Evolutionary conservation across 768 basidiomycete genomes (phyloP).

Genomic region (Saitozyma sp.): DNA sequence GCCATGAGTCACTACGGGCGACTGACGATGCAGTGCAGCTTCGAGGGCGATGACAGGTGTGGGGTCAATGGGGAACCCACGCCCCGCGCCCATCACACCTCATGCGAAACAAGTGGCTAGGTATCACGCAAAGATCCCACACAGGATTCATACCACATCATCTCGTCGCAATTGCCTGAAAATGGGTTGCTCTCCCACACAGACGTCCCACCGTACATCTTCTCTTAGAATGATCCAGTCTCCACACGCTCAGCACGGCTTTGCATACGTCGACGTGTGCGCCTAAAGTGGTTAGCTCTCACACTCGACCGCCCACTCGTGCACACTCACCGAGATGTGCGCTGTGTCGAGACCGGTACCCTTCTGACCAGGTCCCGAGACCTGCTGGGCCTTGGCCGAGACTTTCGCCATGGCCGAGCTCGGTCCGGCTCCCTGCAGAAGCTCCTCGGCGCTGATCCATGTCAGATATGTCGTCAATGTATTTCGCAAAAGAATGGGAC

Average conservation of each 20-base stretch:
- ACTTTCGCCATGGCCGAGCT: constrained; percentile 32
- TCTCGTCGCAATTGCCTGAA: too few species aligned
- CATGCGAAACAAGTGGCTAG: too few species aligned
- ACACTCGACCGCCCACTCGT: neutral
- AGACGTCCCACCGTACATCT: too few species aligned
- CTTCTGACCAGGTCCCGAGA: constrained; percentile 7
- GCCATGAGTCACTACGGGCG: too few species aligned
- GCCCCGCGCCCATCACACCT: too few species aligned
- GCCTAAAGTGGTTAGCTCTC: constrained; percentile 5
- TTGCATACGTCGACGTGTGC: constrained; percentile 30
- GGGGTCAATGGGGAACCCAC: too few species aligned
- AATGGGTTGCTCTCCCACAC: too few species aligned
- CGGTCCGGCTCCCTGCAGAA: constrained; percentile 37
- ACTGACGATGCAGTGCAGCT: too few species aligned
- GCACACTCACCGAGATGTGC: constrained; percentile 23
- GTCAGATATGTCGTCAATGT: neutral
- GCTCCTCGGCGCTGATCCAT: constrained; percentile 26
- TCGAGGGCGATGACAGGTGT: too few species aligned
- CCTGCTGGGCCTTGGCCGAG: neutral
- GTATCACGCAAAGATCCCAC: too few species aligned
- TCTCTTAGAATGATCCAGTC: too few species aligned
- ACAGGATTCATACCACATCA: too few species aligned
- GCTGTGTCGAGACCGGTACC: constrained; percentile 22
- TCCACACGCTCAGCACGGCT: constrained; percentile 24
- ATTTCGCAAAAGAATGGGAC: constrained; percentile 2